Base-by-base conservation (phyloP, 2,329 filamentous ascomycete genomes). In the Elsinoe australis region DNA sequence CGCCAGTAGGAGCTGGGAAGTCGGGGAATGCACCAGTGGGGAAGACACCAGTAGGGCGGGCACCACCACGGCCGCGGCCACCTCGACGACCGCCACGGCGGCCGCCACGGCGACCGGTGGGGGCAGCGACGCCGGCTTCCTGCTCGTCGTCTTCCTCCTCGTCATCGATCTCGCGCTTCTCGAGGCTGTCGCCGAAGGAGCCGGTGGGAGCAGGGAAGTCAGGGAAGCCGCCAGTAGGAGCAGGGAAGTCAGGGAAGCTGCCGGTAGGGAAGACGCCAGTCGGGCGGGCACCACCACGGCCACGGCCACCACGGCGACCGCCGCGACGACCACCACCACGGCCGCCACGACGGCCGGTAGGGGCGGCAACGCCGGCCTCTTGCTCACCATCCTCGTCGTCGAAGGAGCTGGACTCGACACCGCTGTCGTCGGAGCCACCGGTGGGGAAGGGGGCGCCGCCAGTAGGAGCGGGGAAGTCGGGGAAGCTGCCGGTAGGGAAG, bases 61-160 rank as follows among this genome's bases (percentile, higher is more conserved):
- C 24, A 14, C 24, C 22, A 14, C n/a, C 24, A 12, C n/a, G n/a
- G 12, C 35, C 19, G 19, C 12, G 33, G n/a, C n/a, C n/a, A n/a
- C n/a, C n/a, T 19, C 36, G 9, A 26, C 21, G 21, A 5, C 35
- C 3, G 35, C 22, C 14, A 31, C 7, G 39, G 29, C 38, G 38
- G 24, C 38, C 38, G n/a, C n/a, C n/a, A n/a, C 21, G 38, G 17
- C 39, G 39, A 44, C 39, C 39, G 31, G 39, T 44, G 4, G 39
- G 39, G 10, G n/a, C 14, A 4, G 39, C 39, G 17, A 10, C 39
- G 12, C 39, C 39, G 14, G 8, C 39, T 15, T 44, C 39, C 12
- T n/a, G 8, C 12, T 42, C 38, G 24, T 31, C 39, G 17, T n/a
- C n/a, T n/a, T n/a, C n/a, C n/a, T n/a, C n/a, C n/a, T 9, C 34